Conservation (phyloP, 371 early-diverging fungal genomes). For the Circinella umbellata region DNA sequence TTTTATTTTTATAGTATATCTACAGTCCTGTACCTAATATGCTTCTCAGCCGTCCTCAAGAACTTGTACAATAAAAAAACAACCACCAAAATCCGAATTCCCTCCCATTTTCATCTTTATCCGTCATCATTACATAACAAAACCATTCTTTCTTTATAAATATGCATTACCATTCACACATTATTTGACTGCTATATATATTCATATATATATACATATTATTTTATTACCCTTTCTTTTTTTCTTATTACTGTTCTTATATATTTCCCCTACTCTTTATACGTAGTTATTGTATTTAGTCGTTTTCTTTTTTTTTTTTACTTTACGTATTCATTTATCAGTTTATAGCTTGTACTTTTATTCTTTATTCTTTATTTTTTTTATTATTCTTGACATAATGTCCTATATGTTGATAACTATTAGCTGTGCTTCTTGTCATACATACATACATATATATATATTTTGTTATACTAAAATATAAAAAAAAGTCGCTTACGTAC, state of each 20-base stretch:
- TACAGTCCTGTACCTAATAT: conserved; percentile 71
- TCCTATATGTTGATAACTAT: no score
- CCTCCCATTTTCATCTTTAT: background rate
- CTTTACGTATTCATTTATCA: no score
- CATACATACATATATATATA: no score
- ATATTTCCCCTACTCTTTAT: conserved; percentile 1
- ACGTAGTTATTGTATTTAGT: background rate
- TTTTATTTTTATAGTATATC: conserved; percentile 49
- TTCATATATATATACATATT: background rate
- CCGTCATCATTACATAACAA: no score
- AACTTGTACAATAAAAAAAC: conserved; percentile 10
- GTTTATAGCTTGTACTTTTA: no score
- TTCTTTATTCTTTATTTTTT: no score
- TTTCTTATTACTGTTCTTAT: background rate
- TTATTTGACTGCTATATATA: background rate
- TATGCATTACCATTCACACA: background rate
- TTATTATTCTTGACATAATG: no score
- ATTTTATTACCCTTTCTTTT: background rate
- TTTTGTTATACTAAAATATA: no score
- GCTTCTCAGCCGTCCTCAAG: conserved; percentile 52
- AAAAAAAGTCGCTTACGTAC: no score
- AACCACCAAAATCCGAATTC: no score
- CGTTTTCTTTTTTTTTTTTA: background rate
- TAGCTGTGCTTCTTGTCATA: no score
- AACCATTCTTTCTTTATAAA: no score